Evolutionary conservation across 2,329 filamentous ascomycete species (phyloP).

Genomic region (Colletotrichum orchidophilum): DNA sequence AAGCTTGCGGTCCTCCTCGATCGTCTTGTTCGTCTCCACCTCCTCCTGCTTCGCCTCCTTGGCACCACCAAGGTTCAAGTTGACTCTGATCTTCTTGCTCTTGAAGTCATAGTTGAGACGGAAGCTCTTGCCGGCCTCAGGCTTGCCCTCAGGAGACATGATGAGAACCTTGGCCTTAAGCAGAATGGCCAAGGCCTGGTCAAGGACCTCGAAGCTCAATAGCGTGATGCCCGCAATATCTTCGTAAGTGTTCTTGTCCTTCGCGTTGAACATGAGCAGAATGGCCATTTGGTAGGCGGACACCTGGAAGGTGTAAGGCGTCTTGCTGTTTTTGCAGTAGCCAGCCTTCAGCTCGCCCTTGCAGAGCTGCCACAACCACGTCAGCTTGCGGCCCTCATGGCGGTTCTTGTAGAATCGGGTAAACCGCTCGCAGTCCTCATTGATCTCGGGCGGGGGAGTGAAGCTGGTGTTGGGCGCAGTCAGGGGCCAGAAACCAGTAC

Average conservation of each 20-base stretch:
- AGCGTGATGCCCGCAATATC: slow-evolving; percentile 86
- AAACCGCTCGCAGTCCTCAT: slow-evolving; percentile 89
- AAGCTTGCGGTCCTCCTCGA: slow-evolving; percentile 96
- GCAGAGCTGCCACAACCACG: slow-evolving; percentile 98
- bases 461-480: slow-evolving; percentile 89
- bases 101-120: slow-evolving; percentile 94
- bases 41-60: slow-evolving; percentile 96
- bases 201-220: slow-evolving; percentile 82
- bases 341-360: slow-evolving; percentile 96
- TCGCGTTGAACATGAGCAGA: slow-evolving; percentile 92
- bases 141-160: slow-evolving; percentile 77
- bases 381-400: slow-evolving; percentile 94
- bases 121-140: slow-evolving; percentile 81
- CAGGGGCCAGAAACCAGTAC: slow-evolving; percentile 97
- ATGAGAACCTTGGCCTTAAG: slow-evolving; percentile 92
- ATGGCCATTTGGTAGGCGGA: slow-evolving; percentile 99
- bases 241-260: slow-evolving; percentile 84
- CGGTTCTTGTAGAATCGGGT: slow-evolving; percentile 93
- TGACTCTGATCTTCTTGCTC: slow-evolving; percentile 97
- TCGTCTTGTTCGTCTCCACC: slow-evolving; percentile 98
- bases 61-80: slow-evolving; percentile 94
- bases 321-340: slow-evolving; percentile 89
- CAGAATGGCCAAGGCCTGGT: slow-evolving; percentile 86
- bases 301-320: slow-evolving; percentile 95
- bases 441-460: slow-evolving; percentile 84